Evolutionary conservation across 2,329 filamentous ascomycete genomes (phyloP).

Genomic region (Acephala macrosclerotiorum): DNA sequence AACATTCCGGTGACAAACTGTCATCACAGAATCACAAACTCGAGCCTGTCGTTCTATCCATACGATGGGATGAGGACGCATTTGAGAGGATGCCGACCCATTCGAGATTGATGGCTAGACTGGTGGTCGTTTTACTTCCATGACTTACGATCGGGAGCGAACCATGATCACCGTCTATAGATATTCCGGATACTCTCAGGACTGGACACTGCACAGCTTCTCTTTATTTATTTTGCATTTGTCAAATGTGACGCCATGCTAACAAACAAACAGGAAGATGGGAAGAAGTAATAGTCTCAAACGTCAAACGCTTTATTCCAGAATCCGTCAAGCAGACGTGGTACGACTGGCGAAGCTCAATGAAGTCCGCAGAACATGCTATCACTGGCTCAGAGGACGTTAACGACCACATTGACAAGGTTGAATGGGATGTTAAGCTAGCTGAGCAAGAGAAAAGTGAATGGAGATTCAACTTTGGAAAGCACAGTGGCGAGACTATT

Average conservation of each 20-base stretch:
- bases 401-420: constrained; percentile 45
- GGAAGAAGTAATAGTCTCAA: constrained; percentile 73
- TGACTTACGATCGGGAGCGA: neutral
- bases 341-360: constrained; percentile 56
- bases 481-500: neutral
- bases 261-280: constrained; percentile 53
- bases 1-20: too few relatives aligned
- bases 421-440: neutral
- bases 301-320: constrained; percentile 65
- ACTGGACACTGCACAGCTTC: constrained; percentile 18
- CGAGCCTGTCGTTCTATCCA: too few relatives aligned
- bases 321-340: constrained; percentile 62
- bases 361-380: constrained; percentile 55
- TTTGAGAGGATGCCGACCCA: too few relatives aligned
- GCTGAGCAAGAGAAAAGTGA: neutral
- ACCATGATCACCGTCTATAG: neutral
- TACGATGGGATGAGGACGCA: too few relatives aligned
- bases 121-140: neutral
- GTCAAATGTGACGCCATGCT: neutral
- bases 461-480: neutral
- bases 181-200: neutral
- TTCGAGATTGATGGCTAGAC: too few relatives aligned
- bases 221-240: neutral
- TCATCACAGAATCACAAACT: too few relatives aligned
- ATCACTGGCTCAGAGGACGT: constrained; percentile 53